These are phyloP conservation scores for Tylopilus balloui DNA, from an alignment of 768 basidiomycete genomes.

Conservation along the genomic window DNA sequence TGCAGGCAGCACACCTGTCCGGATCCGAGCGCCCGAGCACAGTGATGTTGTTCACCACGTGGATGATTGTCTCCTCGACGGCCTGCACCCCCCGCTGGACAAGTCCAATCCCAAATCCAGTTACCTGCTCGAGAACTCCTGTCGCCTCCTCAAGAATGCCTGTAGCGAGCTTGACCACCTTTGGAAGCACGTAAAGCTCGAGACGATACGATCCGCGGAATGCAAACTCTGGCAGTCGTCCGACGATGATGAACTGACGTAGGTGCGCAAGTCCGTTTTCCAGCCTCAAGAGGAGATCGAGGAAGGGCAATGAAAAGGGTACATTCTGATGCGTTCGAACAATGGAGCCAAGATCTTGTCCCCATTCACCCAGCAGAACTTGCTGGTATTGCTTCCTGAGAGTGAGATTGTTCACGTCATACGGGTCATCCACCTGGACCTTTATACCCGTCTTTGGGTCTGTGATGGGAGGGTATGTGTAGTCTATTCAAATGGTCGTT, in stretches of 20 bases:
- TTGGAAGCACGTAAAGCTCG: slow-evolving; percentile 11
- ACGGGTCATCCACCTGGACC: slow-evolving; percentile 15
- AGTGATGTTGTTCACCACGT: slow-evolving; percentile 11
- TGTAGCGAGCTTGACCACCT: not conserved
- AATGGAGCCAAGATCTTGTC: not conserved
- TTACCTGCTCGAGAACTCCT: not conserved
- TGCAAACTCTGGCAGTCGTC: slow-evolving; percentile 12
- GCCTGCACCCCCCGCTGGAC: not conserved
- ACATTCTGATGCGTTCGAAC: not conserved
- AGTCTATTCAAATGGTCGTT: slow-evolving; percentile 5
- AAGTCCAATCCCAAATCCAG: not conserved
- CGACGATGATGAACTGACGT: slow-evolving; percentile 6
- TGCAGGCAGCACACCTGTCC: slow-evolving; percentile 8
- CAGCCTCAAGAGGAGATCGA: slow-evolving; percentile 3
- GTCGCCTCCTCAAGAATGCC: not conserved
- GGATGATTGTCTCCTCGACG: not conserved
- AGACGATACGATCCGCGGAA: slow-evolving; percentile 15
- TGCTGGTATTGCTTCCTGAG: slow-evolving; percentile 5
- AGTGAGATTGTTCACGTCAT: not conserved
- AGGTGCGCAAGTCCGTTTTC: not conserved
- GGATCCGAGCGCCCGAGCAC: slow-evolving; percentile 8
- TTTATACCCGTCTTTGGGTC: slow-evolving; percentile 1
- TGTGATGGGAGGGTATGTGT: slow-evolving; percentile 16
- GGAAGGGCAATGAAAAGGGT: not conserved
- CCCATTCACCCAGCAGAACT: not conserved